Percentiles rank a stretch among this genome's conserved stretches.
These are phyloP conservation scores for Ophiostoma tasmaniense DNA, from an alignment of 2,329 filamentous ascomycete species.

Conservation along the genomic window DNA sequence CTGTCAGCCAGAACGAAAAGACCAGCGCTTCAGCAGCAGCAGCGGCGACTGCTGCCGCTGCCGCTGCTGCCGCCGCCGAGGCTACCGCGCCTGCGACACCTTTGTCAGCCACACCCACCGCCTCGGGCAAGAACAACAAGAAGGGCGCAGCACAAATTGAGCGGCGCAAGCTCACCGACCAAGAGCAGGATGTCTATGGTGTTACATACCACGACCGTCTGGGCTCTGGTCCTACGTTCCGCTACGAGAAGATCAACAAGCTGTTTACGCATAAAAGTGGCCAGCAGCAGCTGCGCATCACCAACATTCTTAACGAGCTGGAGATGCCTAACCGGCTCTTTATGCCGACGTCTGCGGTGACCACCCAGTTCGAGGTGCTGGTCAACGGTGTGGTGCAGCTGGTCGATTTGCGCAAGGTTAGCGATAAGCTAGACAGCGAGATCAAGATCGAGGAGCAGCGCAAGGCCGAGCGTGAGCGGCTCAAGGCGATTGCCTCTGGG, in stretches of 20 bases:
- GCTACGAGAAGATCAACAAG: constrained; percentile 73
- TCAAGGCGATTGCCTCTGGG: constrained; percentile 18
- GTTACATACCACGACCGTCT: constrained; percentile 80
- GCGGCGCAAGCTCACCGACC: constrained; percentile 61
- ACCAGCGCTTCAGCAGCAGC: constrained; percentile 26
- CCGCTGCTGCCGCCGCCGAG: constrained; percentile 29
- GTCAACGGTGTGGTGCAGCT: constrained; percentile 59
- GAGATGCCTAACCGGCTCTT: constrained; percentile 61
- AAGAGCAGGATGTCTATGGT: constrained; percentile 73
- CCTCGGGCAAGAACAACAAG: constrained; percentile 34
- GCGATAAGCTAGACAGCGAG: constrained; percentile 68
- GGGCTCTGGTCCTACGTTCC: constrained; percentile 79
- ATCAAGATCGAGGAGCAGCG: constrained; percentile 52
- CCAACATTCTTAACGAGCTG: constrained; percentile 61
- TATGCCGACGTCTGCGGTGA: constrained; percentile 66
- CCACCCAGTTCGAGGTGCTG: constrained; percentile 62
- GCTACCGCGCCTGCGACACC: constrained; percentile 14
- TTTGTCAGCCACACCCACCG: not conserved
- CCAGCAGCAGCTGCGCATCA: constrained; percentile 67
- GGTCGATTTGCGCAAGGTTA: constrained; percentile 64
- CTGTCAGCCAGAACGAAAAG: constrained; percentile 9
- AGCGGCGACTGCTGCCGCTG: constrained; percentile 34
- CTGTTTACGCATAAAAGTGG: constrained; percentile 68
- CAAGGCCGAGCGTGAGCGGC: constrained; percentile 44
- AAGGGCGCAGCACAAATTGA: constrained; percentile 44